Conservation (phyloP, 768 basidiomycete species). For the Tricholoma terreum region DNA sequence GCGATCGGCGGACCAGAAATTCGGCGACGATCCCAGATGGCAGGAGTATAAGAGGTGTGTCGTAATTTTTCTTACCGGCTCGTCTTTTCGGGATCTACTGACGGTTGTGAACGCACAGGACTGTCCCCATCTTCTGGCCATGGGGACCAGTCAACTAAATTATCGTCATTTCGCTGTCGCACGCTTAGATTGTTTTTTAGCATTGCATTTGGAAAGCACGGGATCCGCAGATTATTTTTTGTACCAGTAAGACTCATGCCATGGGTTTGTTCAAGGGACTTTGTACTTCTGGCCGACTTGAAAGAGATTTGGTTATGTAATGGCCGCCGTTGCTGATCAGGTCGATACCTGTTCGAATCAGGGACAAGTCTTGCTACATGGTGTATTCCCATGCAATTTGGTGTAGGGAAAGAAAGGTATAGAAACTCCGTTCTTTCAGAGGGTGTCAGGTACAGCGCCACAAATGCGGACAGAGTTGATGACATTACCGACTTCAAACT, state of each 20-base stretch:
- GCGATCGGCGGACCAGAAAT: constrained; percentile 52
- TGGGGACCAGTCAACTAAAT: constrained; percentile 31
- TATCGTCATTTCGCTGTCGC: not conserved
- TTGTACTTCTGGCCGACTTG: not conserved
- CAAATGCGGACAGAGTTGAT: no score
- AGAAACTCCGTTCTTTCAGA: no score
- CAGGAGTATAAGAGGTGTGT: constrained; percentile 55
- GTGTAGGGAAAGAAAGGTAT: no score
- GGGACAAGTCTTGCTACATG: no score
- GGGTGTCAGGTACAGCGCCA: no score
- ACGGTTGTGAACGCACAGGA: constrained; percentile 19
- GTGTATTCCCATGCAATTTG: no score
- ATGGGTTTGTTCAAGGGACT: not conserved
- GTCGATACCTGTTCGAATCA: no score
- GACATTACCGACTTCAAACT: no score
- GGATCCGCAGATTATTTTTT: not conserved
- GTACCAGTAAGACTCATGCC: not conserved
- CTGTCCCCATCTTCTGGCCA: constrained; percentile 47
- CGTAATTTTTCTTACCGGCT: not conserved
- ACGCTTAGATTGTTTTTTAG: not conserved
- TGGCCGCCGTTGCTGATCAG: no score
- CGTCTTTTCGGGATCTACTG: not conserved
- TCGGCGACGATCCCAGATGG: constrained; percentile 52
- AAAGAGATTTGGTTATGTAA: not conserved
- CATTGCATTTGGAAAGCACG: not conserved